Evolutionary conservation across 169 alveolate genomes (phyloP), one percentile per base, ranked within the genome.

Genomic region (Pseudocohnilembus persalinus): DNA sequence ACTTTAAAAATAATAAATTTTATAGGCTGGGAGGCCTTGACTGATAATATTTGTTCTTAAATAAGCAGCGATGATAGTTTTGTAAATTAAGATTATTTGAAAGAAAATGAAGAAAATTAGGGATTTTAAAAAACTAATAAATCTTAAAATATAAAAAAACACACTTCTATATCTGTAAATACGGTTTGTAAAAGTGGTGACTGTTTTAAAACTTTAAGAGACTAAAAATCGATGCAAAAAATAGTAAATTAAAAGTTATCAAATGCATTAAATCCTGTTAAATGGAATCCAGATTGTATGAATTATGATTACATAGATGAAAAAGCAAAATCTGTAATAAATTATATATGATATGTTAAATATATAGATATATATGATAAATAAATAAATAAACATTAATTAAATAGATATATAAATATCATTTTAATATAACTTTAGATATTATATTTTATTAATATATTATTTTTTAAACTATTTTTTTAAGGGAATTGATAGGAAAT

Each of bases 231-330:
- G 73, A 83, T 80, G 83, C 72, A 80, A 72, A 86, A 75, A 79
- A 80, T 49, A n/a, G 74, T 86, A 25, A 82, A 86, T 30, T 79
- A 76, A 35, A 86, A 86, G 64, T 80, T 86, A 65, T 34, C 63
- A 35, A 74, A 74, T n/a, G 65, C 82, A 27, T 86, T 86, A 73
- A 86, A 86, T 75, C 90, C 90, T 29, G 81, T 86, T 29, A 29
- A 29, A 31, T 88, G 94, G 94, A 87, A 93, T 77, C 94, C 93
- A n/a, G 87, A 88, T 82, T 64, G 81, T 64, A 83, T 85, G 31
- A 80, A 84, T 63, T 65, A 88, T 28, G 83, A 92, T 73, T 78
- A 83, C n/a, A 86, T 90, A 27, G 89, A 90, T 49, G 90, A 93
- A 68, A 77, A 86, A 29, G 83, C 31, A 1, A 79, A 79, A 49